Conservation (phyloP, 2,329 filamentous ascomycete genomes). For the Aspergillus pseudoviridinutans region DNA sequence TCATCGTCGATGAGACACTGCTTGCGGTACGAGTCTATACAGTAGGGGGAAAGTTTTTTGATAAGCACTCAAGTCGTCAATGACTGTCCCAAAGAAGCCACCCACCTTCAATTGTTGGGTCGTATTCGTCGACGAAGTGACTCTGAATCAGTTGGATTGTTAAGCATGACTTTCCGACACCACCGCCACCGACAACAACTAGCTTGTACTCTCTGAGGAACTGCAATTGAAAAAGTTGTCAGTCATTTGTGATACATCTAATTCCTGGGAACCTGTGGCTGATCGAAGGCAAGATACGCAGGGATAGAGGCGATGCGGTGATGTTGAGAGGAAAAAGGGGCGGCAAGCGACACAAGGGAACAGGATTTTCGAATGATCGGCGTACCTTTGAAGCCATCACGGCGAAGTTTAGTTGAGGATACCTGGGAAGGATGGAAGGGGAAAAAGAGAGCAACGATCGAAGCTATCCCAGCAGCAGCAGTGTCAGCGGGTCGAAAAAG, state of each 20-base stretch:
- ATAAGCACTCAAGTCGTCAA: constrained; percentile 16
- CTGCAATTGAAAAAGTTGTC: constrained; percentile 40
- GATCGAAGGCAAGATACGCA: not conserved
- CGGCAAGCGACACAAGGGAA: not conserved
- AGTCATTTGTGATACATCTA: constrained; percentile 14
- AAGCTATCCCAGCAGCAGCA: constrained; percentile 20
- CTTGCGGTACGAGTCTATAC: constrained; percentile 95
- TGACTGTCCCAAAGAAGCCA: constrained; percentile 15
- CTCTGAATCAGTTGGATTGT: constrained; percentile 94
- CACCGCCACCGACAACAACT: constrained; percentile 95
- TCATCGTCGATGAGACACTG: constrained; percentile 99
- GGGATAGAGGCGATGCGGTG: constrained; percentile 5
- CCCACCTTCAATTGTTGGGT: constrained; percentile 93
- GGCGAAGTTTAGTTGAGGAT: constrained; percentile 12
- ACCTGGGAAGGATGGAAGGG: constrained; percentile 8
- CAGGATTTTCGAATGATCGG: constrained; percentile 2
- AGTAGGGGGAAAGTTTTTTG: constrained; percentile 1
- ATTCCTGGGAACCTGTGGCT: not conserved
- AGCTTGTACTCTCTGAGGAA: constrained; percentile 91
- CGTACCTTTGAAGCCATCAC: constrained; percentile 30
- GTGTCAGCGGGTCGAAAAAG: constrained; percentile 20
- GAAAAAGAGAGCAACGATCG: constrained; percentile 14
- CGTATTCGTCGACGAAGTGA: constrained; percentile 99
- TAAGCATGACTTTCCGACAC: constrained; percentile 98
- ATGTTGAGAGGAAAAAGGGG: constrained; percentile 6